Percentiles rank a stretch among this genome's conserved stretches.
Conservation (phyloP, 2,329 filamentous ascomycete genomes). For the Aspergillus cejpii region DNA sequence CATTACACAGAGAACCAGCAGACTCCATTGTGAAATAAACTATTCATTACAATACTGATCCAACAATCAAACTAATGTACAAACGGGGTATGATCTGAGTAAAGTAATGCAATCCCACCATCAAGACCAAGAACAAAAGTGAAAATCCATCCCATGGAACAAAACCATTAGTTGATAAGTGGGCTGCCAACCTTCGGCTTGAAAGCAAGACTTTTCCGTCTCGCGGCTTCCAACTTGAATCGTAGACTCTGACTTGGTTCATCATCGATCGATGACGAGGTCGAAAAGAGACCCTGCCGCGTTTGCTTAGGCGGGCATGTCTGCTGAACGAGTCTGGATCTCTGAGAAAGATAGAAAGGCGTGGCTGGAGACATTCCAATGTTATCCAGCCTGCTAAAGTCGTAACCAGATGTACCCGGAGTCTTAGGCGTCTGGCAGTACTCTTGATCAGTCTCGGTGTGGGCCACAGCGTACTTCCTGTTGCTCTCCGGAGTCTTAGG, state of each 20-base stretch:
- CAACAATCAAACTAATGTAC: conserved; percentile 10
- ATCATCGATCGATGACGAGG: conserved; percentile 17
- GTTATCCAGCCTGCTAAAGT: conserved; percentile 32
- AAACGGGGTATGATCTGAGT: background rate
- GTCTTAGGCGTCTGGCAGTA: conserved; percentile 29
- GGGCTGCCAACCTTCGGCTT: conserved; percentile 70
- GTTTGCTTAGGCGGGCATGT: conserved; percentile 51
- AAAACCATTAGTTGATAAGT: conserved; percentile 45
- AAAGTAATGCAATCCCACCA: too few relatives aligned
- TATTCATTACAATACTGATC: background rate
- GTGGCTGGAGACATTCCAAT: conserved; percentile 42
- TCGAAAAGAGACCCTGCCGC: conserved; percentile 38
- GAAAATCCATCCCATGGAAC: conserved; percentile 4
- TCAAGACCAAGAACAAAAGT: background rate
- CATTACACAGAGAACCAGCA: too few relatives aligned
- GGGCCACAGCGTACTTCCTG: conserved; percentile 9
- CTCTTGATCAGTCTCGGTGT: conserved; percentile 16
- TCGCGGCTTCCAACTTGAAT: conserved; percentile 61
- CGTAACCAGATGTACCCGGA: conserved; percentile 26
- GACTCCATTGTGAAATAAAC: too few relatives aligned
- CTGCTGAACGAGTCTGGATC: conserved; percentile 43
- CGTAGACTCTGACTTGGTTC: conserved; percentile 43
- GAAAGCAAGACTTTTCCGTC: conserved; percentile 71
- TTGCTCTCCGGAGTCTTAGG: conserved; percentile 12
- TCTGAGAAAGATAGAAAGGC: conserved; percentile 43